Conservation (phyloP, 164 flowering plant species). For the Aristolochia contorta region DNA sequence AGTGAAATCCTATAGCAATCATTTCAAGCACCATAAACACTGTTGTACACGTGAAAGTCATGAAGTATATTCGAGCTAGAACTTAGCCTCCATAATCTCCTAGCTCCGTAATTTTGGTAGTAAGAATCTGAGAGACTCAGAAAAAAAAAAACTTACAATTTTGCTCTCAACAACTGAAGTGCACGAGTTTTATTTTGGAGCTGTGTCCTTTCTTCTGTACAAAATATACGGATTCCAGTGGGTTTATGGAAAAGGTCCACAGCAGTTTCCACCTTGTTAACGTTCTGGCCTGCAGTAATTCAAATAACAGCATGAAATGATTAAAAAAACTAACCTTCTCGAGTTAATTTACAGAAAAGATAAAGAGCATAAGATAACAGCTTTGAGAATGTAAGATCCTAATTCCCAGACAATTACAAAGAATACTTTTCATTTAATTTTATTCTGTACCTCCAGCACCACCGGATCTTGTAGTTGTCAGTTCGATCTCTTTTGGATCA, state of each 20-base stretch:
- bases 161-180: slow-evolving; percentile 82
- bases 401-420: too few species aligned
- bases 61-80: neutral
- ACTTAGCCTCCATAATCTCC: neutral
- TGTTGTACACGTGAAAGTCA: too few species aligned
- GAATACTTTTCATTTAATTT: neutral
- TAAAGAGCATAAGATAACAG: neutral
- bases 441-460: slow-evolving; percentile 91
- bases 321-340: neutral
- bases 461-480: slow-evolving; percentile 92
- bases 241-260: slow-evolving; percentile 94
- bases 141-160: slow-evolving; percentile 52
- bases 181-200: slow-evolving; percentile 74
- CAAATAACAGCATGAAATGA: slow-evolving; percentile 5
- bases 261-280: slow-evolving; percentile 99
- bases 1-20: too few species aligned
- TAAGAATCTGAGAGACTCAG: neutral
- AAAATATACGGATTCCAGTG: slow-evolving; percentile 94
- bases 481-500: slow-evolving; percentile 94
- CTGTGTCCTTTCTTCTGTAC: slow-evolving; percentile 95
- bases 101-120: too few species aligned
- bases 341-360: neutral
- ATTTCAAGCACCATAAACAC: too few species aligned
- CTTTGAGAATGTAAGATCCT: neutral
- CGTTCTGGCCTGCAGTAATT: slow-evolving; percentile 84